Base-by-base conservation (phyloP, 2,329 filamentous ascomycete genomes). In the Aurifilum marmelostoma region DNA sequence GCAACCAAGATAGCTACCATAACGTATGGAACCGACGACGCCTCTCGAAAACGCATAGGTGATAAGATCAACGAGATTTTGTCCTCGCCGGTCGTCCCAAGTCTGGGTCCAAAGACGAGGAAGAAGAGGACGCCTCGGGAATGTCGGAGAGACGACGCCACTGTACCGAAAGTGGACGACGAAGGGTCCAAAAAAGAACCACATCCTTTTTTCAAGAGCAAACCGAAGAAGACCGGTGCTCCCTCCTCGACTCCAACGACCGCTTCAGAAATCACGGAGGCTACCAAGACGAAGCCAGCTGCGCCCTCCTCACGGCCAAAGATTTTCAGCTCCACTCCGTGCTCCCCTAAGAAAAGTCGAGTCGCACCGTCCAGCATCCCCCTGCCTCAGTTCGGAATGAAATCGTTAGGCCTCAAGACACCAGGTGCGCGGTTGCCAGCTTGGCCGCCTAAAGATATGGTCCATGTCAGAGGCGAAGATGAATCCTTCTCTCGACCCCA, bases 191-290 rank as follows among this genome's bases (percentile, higher is more conserved):
- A 71, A 47, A 79, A 78, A 65, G 67, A 73, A 41, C 76, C 78
- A 3, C 80, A 94, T 78, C 91, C 91, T 0, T 92, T 94, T 75
- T 94, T 94, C 75, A 75, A 84, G 21, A 87, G 85, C 7, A 91
- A 89, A 73, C 29, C 82, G 8, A 77, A 78, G 11, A 76, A 76
- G 7, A 71, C 61, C 74, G 43, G 72, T 75, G 8, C 37, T 5
- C 29, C 21, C 8, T 21, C 64, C 2, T 27, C 54, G 12, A 29
- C 41, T 52, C 11, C 37, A 16, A 39, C 29, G 4, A 18, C 67
- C 54, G 39, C 54, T 24, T 24, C 37, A 58, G 71, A 69, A 4
- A 71, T 75, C 11, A 58, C 74, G 29, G 74, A 73, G 24, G 43
- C 72, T 24, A 39, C 69, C 4, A 74, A 76, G 66, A 75, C 76